Evolutionary conservation across 2,329 filamentous ascomycete species (phyloP), one percentile per base, ranked within the genome.

Genomic region (Aspergillus latus): DNA sequence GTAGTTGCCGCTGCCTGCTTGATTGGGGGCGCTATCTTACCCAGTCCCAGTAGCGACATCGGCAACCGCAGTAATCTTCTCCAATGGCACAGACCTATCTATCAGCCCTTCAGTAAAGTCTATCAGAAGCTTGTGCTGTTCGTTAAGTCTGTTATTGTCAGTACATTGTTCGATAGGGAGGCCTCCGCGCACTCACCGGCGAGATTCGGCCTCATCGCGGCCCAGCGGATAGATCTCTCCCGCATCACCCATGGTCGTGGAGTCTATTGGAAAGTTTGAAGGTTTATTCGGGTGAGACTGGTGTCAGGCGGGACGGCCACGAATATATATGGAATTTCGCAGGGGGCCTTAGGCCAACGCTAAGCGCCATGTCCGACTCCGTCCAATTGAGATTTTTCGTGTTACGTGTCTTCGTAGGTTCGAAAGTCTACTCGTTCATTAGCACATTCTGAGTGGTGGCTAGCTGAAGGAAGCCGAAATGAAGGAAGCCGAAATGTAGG

Each of bases 11-110:
- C 29, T 32, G 5, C 2, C 10, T 13, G 15, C 10, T 6, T 1
- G 9, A 39, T 39, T 2, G 10, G 10, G 3, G n/a, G 6, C 6
- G 6, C 8, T 2, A 7, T n/a, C 45, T 7, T 40, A 55, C 52
- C 52, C 52, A 9, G 52, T 55, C 6, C 52, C 52, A 9, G 52
- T 55, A 21, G 52, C 52, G n/a, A 55, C 36, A 15, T 55, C 52
- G 8, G 52, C 52, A 15, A 55, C 46, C 5, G 52, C 10, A 8
- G 37, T 39, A 15, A 55, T 36, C 1, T 30, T 34, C 2, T 30
- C 37, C 28, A 44, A 4, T 11, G 52, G 46, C 2, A 55, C 37
- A 1, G 39, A 30, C 4, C 21, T n/a, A 21, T 55, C 45, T 36
- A 55, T 49, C 1, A 26, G 11, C 2, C 52, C 52, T n/a, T 21